A percentile compares a stretch with the other conserved stretches of the same genome.
Conservation (phyloP, 208 protist genomes). For the Acanthamoeba castellanii region DNA sequence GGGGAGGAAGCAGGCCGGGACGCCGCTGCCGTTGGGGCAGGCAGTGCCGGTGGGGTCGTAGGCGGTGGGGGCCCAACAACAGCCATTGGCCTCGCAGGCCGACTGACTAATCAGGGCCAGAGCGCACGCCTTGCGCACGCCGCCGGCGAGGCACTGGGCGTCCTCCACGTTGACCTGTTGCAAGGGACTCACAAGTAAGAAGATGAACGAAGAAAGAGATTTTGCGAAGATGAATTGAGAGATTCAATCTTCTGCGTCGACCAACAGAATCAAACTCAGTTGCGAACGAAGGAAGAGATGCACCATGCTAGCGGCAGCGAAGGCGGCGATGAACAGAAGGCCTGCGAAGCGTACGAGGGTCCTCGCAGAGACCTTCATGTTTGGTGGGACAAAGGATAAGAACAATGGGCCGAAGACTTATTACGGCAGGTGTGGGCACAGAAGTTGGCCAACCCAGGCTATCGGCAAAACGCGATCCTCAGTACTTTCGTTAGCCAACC, state of each 20-base stretch:
- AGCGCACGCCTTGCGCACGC: neutral
- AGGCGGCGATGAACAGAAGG: neutral
- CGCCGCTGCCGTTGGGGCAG: slow-evolving; percentile 21
- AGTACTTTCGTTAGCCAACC: neutral
- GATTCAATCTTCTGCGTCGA: no score
- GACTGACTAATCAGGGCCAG: neutral
- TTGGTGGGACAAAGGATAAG: neutral
- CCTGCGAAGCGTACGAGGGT: neutral
- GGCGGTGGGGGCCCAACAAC: slow-evolving; percentile 31
- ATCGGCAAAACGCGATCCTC: neutral
- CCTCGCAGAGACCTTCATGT: neutral
- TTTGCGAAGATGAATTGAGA: neutral
- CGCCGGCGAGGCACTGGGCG: neutral
- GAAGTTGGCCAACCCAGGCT: no score
- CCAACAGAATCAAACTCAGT: no score
- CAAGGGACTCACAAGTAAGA: no score
- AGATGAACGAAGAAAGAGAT: no score
- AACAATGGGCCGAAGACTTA: neutral
- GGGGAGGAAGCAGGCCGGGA: slow-evolving; percentile 48
- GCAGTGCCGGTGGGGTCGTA: neutral
- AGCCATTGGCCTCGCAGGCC: neutral
- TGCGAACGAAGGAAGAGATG: neutral
- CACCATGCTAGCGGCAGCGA: neutral
- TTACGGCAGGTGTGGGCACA: no score
- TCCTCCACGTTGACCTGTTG: no score